Conservation (phyloP, 345 rosid species). For the Erodium maritimum region DNA sequence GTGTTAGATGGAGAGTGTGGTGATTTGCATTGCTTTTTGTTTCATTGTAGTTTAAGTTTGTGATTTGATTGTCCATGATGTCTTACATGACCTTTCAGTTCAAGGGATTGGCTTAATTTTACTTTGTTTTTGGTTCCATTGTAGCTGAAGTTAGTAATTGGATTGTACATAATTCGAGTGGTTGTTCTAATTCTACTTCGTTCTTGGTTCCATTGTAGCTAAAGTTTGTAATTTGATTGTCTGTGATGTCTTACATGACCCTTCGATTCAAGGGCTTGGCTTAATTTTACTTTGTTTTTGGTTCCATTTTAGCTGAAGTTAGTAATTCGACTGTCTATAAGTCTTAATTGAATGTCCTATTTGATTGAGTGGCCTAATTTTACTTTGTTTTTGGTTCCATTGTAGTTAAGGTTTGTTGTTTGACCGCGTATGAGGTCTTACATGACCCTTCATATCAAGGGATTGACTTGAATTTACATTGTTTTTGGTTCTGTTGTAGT, state of each 20-base stretch:
- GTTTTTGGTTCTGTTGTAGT: not conserved
- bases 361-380: too few relatives aligned
- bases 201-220: not conserved
- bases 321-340: not conserved
- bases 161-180: not conserved
- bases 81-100: not conserved
- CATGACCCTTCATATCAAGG: not conserved
- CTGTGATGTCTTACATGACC: not conserved
- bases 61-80: not conserved
- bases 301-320: not conserved
- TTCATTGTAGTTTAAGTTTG: too few relatives aligned
- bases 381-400: too few relatives aligned
- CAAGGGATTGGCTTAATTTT: not conserved
- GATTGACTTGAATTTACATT: not conserved
- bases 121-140: not conserved
- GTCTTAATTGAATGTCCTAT: too few relatives aligned
- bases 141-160: too few relatives aligned
- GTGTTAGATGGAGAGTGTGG: not conserved
- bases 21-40: too few relatives aligned
- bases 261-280: not conserved
- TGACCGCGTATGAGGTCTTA: not conserved
- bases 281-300: not conserved
- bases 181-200: not conserved
- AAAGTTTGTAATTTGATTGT: not conserved
- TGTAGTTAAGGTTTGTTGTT: too few relatives aligned